Base-by-base conservation (phyloP, 176 grass and related monocot species). In the Guadua angustifolia region DNA sequence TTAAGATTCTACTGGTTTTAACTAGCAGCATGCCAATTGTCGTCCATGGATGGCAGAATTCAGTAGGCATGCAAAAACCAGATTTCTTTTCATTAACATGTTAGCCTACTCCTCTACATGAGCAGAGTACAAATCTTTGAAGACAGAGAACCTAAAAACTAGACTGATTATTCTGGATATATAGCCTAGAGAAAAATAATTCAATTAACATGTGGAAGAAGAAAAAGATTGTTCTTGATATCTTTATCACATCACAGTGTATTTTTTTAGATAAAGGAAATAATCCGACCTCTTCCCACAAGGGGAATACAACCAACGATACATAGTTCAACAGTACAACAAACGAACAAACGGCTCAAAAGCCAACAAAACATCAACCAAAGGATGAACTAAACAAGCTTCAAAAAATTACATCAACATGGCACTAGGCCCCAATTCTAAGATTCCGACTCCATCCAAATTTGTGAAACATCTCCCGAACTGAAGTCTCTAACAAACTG, bases 201-300 rank as follows among this genome's bases (percentile, higher is more conserved):
- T 24, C 9, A 73, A 26, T 60, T 64, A 71, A 71, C 53, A 36
- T 24, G 58, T 46, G 32, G 16, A 77, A 2, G 73, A 72, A 88
- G 43, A 49, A 60, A 77, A 35, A 3, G 18, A 78, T 29, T 3
- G 18, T 26, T 51, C 18, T 66, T 50, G 59, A 2, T 21, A n/a
- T 79, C 42, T 19, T 44, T 16, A 42, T 38, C 7, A 14, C 21
- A 0, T 55, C 52, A 21, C 52, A 21, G 1, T 77, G 22, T 17
- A n/a, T 50, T 52, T 42, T 73, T 17, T n/a, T n/a, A n/a, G n/a
- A n/a, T n/a, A n/a, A n/a, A n/a, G n/a, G n/a, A n/a, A n/a, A n/a
- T n/a, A n/a, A n/a, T n/a, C n/a, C n/a, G n/a, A n/a, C n/a, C n/a
- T n/a, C n/a, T n/a, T n/a, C n/a, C n/a, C n/a, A n/a, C n/a, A n/a